Conservation (phyloP, 345 rosid species). For the Lepidium sativum region DNA sequence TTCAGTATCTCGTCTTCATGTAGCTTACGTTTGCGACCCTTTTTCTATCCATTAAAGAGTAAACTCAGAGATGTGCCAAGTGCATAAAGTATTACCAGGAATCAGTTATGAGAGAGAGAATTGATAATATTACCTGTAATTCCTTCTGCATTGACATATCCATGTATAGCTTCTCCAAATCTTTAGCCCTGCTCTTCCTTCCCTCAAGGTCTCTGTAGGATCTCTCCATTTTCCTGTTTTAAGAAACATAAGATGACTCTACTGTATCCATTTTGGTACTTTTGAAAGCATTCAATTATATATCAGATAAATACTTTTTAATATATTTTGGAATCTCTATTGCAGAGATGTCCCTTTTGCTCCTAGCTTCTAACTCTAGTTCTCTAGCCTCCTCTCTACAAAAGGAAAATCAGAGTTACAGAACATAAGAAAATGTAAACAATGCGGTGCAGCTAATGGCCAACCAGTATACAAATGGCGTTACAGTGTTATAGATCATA, state of each 20-base stretch:
- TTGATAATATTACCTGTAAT: constrained; percentile 46
- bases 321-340: constrained; percentile 43
- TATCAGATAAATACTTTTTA: constrained; percentile 37
- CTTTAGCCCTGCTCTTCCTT: constrained; percentile 51
- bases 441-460: background rate
- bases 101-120: background rate
- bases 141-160: constrained; percentile 79
- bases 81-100: background rate
- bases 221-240: constrained; percentile 47
- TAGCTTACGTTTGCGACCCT: constrained; percentile 65
- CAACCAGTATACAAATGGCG: too few species aligned
- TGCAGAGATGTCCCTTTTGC: constrained; percentile 18
- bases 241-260: background rate
- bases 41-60: constrained; percentile 41
- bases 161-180: constrained; percentile 59
- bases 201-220: constrained; percentile 77
- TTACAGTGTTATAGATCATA: too few species aligned
- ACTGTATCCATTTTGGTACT: background rate
- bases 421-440: background rate
- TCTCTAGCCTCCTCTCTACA: constrained; percentile 75
- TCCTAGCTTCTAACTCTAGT: constrained; percentile 28
- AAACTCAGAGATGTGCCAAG: constrained; percentile 10
- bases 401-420: background rate
- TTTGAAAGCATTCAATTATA: background rate
- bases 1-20: constrained; percentile 59